These are phyloP conservation scores for Onygenales sp. DNA, from an alignment of 2,329 filamentous ascomycete genomes.

Conservation along the genomic window DNA sequence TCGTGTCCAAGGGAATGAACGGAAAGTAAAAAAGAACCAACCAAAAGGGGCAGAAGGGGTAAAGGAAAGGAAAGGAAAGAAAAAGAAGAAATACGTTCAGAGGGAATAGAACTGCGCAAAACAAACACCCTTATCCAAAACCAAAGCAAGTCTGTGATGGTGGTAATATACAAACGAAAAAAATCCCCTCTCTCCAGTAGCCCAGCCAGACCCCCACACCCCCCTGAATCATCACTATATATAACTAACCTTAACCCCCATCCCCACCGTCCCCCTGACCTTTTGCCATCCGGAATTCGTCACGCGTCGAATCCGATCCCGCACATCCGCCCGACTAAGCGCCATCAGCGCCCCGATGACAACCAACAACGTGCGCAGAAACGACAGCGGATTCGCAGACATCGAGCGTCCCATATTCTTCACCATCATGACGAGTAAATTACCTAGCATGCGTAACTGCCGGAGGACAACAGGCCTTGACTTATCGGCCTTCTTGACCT, in stretches of 20 bases:
- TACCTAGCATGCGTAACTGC: constrained; percentile 36
- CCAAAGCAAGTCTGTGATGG: neutral
- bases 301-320: constrained; percentile 62
- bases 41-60: no score
- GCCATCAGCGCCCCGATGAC: constrained; percentile 68
- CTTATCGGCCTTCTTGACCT: constrained; percentile 28
- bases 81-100: no score
- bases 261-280: constrained; percentile 73
- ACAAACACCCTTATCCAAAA: neutral
- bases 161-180: neutral
- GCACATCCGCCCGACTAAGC: constrained; percentile 63
- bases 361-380: constrained; percentile 62
- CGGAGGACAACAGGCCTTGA: constrained; percentile 19
- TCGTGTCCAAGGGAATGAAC: no score
- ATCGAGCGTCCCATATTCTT: constrained; percentile 43
- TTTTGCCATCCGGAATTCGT: constrained; percentile 68
- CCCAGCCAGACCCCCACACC: no score
- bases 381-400: constrained; percentile 45
- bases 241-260: constrained; percentile 97
- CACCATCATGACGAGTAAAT: constrained; percentile 40
- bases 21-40: neutral
- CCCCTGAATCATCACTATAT: constrained; percentile 45
- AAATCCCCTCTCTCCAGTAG: no score
- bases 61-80: no score
- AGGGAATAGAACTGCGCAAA: neutral